Conservation (phyloP, 768 basidiomycete species). For the Gautieria morchelliformis region DNA sequence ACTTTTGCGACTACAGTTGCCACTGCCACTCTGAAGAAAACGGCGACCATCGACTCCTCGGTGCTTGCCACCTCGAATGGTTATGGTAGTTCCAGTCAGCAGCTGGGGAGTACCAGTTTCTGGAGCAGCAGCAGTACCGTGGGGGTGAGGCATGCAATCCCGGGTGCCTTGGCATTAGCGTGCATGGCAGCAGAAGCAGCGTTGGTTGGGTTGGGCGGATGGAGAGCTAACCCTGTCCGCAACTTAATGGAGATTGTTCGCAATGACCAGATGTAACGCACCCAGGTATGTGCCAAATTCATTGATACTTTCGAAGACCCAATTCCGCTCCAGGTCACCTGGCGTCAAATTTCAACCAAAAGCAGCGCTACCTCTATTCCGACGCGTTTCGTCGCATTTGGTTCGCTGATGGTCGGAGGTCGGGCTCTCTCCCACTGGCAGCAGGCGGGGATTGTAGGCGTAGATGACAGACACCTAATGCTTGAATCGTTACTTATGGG, state of each 20-base stretch:
- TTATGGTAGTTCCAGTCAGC: too few species aligned
- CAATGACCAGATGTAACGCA: slow-evolving; percentile 18
- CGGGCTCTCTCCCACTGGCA: not conserved
- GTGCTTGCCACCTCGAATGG: too few species aligned
- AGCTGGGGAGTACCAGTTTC: too few species aligned
- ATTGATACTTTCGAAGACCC: slow-evolving; percentile 55
- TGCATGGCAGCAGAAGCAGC: too few species aligned
- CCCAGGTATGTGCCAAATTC: slow-evolving; percentile 50
- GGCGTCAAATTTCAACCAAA: slow-evolving; percentile 54
- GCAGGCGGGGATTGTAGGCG: not conserved
- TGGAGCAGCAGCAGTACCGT: too few species aligned
- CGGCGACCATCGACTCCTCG: too few species aligned
- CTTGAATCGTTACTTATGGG: not conserved
- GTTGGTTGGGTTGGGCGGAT: slow-evolving; percentile 46
- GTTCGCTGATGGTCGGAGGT: not conserved
- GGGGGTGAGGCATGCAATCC: too few species aligned
- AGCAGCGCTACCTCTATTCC: slow-evolving; percentile 51
- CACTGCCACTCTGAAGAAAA: too few species aligned
- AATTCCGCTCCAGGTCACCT: slow-evolving; percentile 62
- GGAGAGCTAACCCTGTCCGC: slow-evolving; percentile 47
- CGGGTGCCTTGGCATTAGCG: too few species aligned
- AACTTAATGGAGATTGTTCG: not conserved
- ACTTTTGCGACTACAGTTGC: too few species aligned
- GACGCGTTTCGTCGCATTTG: slow-evolving; percentile 29
- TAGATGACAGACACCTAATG: not conserved